These are phyloP conservation scores for Mucor mucedo DNA, from an alignment of 371 early-diverging fungal species.

Conservation along the genomic window DNA sequence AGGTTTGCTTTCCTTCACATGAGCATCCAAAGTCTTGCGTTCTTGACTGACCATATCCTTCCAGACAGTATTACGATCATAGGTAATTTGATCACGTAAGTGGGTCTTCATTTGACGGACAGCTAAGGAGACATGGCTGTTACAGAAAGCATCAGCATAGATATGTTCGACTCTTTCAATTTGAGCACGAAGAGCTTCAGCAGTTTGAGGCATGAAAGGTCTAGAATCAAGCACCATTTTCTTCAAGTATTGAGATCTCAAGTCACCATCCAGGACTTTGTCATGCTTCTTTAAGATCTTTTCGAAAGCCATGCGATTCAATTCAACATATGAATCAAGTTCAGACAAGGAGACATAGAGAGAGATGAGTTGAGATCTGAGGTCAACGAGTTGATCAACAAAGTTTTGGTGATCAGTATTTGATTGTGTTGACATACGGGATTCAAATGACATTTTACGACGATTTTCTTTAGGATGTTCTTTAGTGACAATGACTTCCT, in stretches of 20 bases:
- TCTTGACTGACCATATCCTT: slow-evolving; percentile 80
- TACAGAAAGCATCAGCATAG: slow-evolving; percentile 70
- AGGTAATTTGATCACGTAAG: slow-evolving; percentile 74
- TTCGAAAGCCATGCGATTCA: slow-evolving; percentile 93
- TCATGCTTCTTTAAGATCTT: slow-evolving; percentile 98
- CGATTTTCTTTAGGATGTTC: background rate
- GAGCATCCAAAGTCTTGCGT: slow-evolving; percentile 60
- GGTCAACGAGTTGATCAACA: slow-evolving; percentile 32
- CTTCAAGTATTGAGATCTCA: slow-evolving; percentile 58
- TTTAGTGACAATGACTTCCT: background rate
- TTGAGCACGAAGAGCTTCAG: slow-evolving; percentile 47
- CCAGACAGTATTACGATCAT: slow-evolving; percentile 85
- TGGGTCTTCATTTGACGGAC: slow-evolving; percentile 68
- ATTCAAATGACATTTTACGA: slow-evolving; percentile 30
- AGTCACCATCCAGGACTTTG: slow-evolving; percentile 73
- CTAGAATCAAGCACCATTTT: slow-evolving; percentile 62
- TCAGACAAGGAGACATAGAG: slow-evolving; percentile 83
- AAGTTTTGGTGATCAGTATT: slow-evolving; percentile 14
- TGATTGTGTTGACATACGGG: slow-evolving; percentile 30
- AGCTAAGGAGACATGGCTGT: slow-evolving; percentile 59
- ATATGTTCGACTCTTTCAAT: slow-evolving; percentile 64
- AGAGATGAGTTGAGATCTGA: slow-evolving; percentile 57
- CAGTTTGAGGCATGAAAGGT: slow-evolving; percentile 65
- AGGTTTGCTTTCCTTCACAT: slow-evolving; percentile 54
- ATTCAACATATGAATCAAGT: slow-evolving; percentile 84